phyloP scores from a whole-genome alignment of 192 early-diverging fungal genomes.

The Paraglomus brasilianum region DNA sequence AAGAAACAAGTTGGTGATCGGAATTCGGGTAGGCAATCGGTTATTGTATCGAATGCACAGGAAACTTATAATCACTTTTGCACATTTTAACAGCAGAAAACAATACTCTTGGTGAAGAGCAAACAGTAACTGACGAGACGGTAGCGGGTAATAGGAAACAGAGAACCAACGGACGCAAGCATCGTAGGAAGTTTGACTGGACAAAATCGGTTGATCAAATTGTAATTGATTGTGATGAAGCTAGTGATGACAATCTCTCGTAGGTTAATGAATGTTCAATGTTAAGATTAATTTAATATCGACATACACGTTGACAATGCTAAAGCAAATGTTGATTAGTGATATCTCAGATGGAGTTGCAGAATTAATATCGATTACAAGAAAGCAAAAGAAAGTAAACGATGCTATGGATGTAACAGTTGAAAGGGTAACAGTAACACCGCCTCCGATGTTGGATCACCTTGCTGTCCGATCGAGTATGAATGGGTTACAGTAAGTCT shows the following conservation, averaged over 20 bases:
- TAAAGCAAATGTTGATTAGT: not conserved
- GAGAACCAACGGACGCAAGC: not conserved
- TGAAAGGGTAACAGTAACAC: slow-evolving; percentile 1
- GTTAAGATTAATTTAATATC: not conserved
- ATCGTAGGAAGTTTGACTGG: not conserved
- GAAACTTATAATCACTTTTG: not conserved
- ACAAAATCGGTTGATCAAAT: slow-evolving; percentile 5
- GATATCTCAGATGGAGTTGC: not conserved
- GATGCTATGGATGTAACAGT: not conserved
- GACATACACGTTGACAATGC: not conserved
- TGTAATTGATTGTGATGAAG: not conserved
- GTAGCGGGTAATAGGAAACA: not conserved
- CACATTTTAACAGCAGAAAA: not conserved
- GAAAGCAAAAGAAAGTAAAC: not conserved
- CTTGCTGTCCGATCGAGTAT: slow-evolving; percentile 5
- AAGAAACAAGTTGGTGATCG: slow-evolving; percentile 9
- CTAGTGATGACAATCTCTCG: not conserved
- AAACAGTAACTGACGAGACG: not conserved
- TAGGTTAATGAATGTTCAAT: not conserved
- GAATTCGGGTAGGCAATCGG: too few relatives aligned
- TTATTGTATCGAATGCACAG: not conserved
- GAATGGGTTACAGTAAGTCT: slow-evolving; percentile 4
- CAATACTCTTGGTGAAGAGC: not conserved
- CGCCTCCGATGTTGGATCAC: slow-evolving; percentile 2
- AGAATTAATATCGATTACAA: too few relatives aligned